Percentiles rank a stretch among this genome's conserved stretches.
These are phyloP conservation scores for Arabidopsis thaliana DNA, from an alignment of 345 rosid species.

Conservation along the genomic window DNA sequence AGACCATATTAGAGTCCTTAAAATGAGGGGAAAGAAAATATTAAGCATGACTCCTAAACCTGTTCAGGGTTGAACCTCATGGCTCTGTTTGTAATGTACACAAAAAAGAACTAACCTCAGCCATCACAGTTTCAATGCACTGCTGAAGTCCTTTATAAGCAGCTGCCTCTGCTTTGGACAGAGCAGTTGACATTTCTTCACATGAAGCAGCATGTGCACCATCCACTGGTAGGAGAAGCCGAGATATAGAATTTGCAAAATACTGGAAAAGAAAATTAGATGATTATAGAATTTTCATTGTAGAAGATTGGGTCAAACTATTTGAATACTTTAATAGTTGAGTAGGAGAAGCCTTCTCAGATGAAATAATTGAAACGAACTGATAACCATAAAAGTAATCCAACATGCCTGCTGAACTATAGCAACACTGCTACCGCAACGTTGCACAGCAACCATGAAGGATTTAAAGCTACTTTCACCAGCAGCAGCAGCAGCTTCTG, in stretches of 20 bases:
- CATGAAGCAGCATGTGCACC: slow-evolving; percentile 98
- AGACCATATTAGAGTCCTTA: slow-evolving; percentile 22
- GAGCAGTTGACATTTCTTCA: slow-evolving; percentile 98
- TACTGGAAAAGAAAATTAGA: slow-evolving; percentile 54
- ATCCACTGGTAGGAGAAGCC: slow-evolving; percentile 96
- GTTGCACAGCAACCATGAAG: slow-evolving; percentile 99
- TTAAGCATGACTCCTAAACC: slow-evolving; percentile 10
- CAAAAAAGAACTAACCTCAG: slow-evolving; percentile 72
- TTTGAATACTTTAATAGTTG: slow-evolving; percentile 19
- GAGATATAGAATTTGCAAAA: slow-evolving; percentile 95
- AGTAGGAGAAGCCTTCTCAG: slow-evolving; percentile 30
- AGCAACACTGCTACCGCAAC: slow-evolving; percentile 97
- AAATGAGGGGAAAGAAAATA: slow-evolving; percentile 2
- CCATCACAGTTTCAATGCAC: slow-evolving; percentile 99
- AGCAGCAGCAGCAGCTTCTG: slow-evolving; percentile 99
- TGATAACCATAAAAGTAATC: slow-evolving; percentile 18
- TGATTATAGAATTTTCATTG: slow-evolving; percentile 17
- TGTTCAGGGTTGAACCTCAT: slow-evolving; percentile 8
- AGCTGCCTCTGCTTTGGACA: slow-evolving; percentile 98
- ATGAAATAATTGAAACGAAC: slow-evolving; percentile 26
- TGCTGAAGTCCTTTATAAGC: slow-evolving; percentile 99
- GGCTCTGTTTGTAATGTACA: slow-evolving; percentile 24
- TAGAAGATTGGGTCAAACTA: background rate
- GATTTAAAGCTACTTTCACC: slow-evolving; percentile 99
- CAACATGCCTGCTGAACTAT: slow-evolving; percentile 84